These are phyloP conservation scores for Neofusicoccum laricinum DNA, from an alignment of 2,329 filamentous ascomycete genomes.

Conservation along the genomic window DNA sequence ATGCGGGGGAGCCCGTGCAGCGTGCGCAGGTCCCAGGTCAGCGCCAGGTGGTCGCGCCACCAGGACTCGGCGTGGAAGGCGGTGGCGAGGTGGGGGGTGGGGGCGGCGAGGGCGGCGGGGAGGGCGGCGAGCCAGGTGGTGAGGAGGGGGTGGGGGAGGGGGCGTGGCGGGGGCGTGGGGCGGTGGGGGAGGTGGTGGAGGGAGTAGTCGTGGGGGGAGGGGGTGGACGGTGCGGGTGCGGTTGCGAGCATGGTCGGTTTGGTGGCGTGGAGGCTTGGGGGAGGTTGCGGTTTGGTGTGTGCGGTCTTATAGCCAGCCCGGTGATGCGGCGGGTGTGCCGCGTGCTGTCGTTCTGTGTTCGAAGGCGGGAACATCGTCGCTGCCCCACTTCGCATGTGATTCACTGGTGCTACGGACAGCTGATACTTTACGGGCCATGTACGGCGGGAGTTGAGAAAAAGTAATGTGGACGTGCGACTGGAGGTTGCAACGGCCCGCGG, in stretches of 20 bases:
- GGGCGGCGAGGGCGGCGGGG: slow-evolving; percentile 22
- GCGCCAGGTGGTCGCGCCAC: slow-evolving; percentile 58
- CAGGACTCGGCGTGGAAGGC: slow-evolving; percentile 49
- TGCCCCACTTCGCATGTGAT: background rate
- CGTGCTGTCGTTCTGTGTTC: background rate
- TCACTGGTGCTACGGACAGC: too few species aligned
- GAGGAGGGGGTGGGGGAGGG: slow-evolving; percentile 22
- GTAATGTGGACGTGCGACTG: background rate
- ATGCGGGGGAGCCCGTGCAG: slow-evolving; percentile 45
- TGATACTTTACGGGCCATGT: background rate
- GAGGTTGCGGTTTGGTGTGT: background rate
- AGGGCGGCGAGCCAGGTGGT: slow-evolving; percentile 29
- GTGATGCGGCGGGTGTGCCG: background rate
- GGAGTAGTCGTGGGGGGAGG: slow-evolving; percentile 23
- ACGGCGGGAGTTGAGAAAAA: background rate
- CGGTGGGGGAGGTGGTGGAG: slow-evolving; percentile 24
- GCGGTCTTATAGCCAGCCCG: background rate
- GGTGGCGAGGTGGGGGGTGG: slow-evolving; percentile 16
- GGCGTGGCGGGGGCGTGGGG: slow-evolving; percentile 20
- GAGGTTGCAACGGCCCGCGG: background rate
- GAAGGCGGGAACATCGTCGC: background rate
- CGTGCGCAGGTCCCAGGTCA: slow-evolving; percentile 57
- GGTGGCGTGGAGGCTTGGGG: background rate
- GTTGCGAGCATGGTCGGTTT: slow-evolving; percentile 18
- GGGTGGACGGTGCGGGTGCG: slow-evolving; percentile 4